A percentile compares a stretch with the other conserved stretches of the same genome.
phyloP scores from a whole-genome alignment of 345 rosid genomes.

The Pseudoturritis turrita region DNA sequence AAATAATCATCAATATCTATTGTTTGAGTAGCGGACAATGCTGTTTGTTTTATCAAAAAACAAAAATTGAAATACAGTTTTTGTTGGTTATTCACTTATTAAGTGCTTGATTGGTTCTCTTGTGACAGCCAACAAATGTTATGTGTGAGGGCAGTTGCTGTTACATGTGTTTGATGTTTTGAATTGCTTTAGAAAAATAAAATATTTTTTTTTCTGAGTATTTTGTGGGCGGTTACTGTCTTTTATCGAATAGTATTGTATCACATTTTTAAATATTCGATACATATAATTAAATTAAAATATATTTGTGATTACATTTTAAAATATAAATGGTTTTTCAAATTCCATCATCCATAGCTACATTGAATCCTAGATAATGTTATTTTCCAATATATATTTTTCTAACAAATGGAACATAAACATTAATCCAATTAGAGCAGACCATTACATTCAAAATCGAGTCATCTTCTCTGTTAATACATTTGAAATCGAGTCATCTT shows the following conservation, averaged over 20 bases:
- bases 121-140: not conserved
- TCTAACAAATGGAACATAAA: too few relatives aligned
- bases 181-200: not conserved
- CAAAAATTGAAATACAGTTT: not conserved
- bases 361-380: too few relatives aligned
- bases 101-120: not conserved
- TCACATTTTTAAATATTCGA: too few relatives aligned
- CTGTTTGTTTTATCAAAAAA: not conserved
- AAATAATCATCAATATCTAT: not conserved
- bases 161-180: not conserved
- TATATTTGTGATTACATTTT: not conserved
- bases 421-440: too few relatives aligned
- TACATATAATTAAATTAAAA: not conserved
- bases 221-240: not conserved
- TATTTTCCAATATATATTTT: too few relatives aligned
- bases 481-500: too few relatives aligned
- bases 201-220: too few relatives aligned
- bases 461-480: too few relatives aligned
- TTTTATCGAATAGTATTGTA: not conserved
- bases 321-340: too few relatives aligned
- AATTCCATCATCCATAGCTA: not conserved
- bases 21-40: constrained; percentile 1
- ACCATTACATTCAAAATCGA: too few relatives aligned
- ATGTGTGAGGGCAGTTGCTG: not conserved
- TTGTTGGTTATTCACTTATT: not conserved